phyloP scores from a whole-genome alignment of 148 eudicot genomes.

The Rheum nobile region DNA sequence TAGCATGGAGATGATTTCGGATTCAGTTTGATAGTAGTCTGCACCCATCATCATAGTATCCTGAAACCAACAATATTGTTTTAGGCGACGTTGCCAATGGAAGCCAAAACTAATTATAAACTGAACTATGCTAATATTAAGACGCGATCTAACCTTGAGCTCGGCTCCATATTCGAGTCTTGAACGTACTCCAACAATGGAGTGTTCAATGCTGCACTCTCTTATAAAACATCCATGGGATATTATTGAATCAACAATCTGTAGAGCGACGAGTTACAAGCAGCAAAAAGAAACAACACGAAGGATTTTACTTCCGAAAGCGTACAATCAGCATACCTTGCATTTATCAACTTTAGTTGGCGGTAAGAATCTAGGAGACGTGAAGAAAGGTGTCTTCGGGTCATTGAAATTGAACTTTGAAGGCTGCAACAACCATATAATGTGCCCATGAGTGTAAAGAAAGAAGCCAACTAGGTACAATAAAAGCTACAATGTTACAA shows the following conservation, averaged over 20 bases:
- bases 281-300: too few species aligned
- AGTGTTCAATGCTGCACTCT: conserved; percentile 59
- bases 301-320: too few species aligned
- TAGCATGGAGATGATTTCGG: conserved; percentile 73
- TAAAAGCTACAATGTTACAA: too few species aligned
- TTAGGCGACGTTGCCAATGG: neutral
- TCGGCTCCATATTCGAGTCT: conserved; percentile 67
- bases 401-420: conserved; percentile 78
- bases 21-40: conserved; percentile 80
- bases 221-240: conserved; percentile 86
- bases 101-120: neutral
- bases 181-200: conserved; percentile 82
- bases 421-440: conserved; percentile 30
- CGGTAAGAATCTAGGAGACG: conserved; percentile 85
- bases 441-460: neutral
- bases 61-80: conserved; percentile 17
- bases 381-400: conserved; percentile 87
- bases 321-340: conserved; percentile 27
- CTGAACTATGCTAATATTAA: neutral
- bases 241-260: conserved; percentile 80
- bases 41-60: conserved; percentile 97
- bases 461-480: too few species aligned
- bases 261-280: too few species aligned
- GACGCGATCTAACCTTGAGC: neutral
- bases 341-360: conserved; percentile 83